Evolutionary conservation across 371 early-diverging fungal species (phyloP), one percentile per base, ranked within the genome.

Genomic region (Mucor plumbeus): DNA sequence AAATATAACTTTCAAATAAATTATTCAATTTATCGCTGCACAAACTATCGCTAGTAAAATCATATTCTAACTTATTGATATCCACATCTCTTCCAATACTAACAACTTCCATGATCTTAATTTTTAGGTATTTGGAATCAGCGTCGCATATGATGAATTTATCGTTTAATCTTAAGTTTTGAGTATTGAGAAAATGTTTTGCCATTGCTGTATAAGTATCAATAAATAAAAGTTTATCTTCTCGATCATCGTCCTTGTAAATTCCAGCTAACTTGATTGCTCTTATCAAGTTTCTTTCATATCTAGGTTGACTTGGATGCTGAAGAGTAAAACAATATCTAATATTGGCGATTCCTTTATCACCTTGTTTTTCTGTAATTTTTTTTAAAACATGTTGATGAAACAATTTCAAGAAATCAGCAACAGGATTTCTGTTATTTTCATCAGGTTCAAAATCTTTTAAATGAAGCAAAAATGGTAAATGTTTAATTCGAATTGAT

Each of bases 271-370:
- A 5, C 14, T 19, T 17, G 33, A 67, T 36, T 8, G 67, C 61
- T 9, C 26, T 38, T 4, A 26, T 19, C 5, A 67, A 26, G 10
- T 61, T 61, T 3, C 19, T 9, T 35, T 61, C 33, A n/a, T 67
- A 67, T 14, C 36, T 21, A 1, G 62, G 36, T 14, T 61, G 26
- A 5, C 15, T n/a, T 14, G 26, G 53, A 35, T 67, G 55, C 14
- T 67, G 67, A 14, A 67, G 21, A 8, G 67, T 67, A 36, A 67
- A 61, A 7, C 67, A 67, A 31, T 67, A 67, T 44, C 67, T 36
- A 15, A 50, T 54, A 36, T 11, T 41, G 53, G 35, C 17, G 39
- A 31, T 39, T 13, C 13, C n/a, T n/a, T 36, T 31, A n/a, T 39
- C 36, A 31, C 41, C 40, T 41, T 26, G 53, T 4, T 53, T 21